Conservation (phyloP, 2,329 filamentous ascomycete species). For the Cladorrhinum sp. region DNA sequence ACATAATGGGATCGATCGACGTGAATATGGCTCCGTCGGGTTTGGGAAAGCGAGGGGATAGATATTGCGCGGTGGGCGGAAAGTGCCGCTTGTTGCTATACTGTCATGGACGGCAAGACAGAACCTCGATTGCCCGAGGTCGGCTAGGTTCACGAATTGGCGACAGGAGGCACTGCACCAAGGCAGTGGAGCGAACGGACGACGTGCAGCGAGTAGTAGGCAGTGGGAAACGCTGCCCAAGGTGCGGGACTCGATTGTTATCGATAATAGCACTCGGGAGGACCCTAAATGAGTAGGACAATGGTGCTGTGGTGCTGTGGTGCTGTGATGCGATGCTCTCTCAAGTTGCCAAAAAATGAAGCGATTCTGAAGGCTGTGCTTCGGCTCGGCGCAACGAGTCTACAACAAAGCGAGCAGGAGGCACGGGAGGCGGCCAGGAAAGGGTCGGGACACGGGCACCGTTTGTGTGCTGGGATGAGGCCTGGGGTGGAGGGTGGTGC, state of each 20-base stretch:
- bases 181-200: neutral
- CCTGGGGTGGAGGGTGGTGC: constrained; percentile 17
- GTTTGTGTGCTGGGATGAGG: constrained; percentile 17
- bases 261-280: constrained; percentile 1
- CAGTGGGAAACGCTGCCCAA: neutral
- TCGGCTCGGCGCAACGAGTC: constrained; percentile 18
- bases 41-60: neutral
- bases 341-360: neutral
- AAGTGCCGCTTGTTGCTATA: constrained; percentile 6
- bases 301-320: too few relatives aligned
- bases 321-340: neutral
- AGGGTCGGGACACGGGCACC: constrained; percentile 19
- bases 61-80: neutral
- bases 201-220: neutral
- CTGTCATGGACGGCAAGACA: constrained; percentile 9
- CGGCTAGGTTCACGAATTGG: neutral
- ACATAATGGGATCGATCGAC: constrained; percentile 40
- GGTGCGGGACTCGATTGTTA: neutral
- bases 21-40: constrained; percentile 20
- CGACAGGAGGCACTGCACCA: neutral
- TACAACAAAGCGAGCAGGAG: neutral
- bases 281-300: too few relatives aligned
- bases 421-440: neutral
- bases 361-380: constrained; percentile 7
- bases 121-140: constrained; percentile 1